Base-by-base conservation (phyloP, 768 basidiomycete species). In the Cyclocybe cylindracea region DNA sequence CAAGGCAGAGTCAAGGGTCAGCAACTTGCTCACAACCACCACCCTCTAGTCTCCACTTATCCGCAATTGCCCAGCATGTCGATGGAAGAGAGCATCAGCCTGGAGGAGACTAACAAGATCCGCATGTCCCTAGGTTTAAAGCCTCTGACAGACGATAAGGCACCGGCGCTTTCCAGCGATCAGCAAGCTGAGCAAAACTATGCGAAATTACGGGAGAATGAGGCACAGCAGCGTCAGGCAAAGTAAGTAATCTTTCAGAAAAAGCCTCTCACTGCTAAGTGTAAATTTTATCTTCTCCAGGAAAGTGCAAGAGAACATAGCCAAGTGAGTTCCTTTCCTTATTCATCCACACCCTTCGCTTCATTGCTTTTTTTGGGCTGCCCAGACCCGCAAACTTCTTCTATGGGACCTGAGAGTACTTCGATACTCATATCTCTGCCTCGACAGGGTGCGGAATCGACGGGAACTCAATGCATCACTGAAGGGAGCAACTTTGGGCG, bases 51-150 rank as follows among this genome's bases (percentile, higher is more conserved):
- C 39, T 44, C 54, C 48, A 42, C 46, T 40, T 56, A 43, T 40
- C 32, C 16, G 39, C 48, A 32, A 37, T 48, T 45, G 33, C 48
- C 51, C 64, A 71, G 56, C 52, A 83, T 80, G 78, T 79, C 86
- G 13, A 85, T 90, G 87, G 88, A 92, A 75, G 84, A 91, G 70
- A 87, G 89, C 59, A 89, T 96, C 66, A 90, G 89, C 64, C 82
- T 96, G 65, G 93, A 94, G 64, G 93, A 95, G 77, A 95, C 94
- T 35, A 95, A 95, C 79, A 94, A 90, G 72, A 91, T 97, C 68
- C 92, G 97, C 73, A 84, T 96, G 52, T 89, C 87, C 4, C 80
- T 97, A 36, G 97, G 97, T 57, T 85, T 99, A 53, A 92, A 94
- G 66, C 95, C 97, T 38, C 81, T 98, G 50, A 89, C 87, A 13